Evolutionary conservation across 1,139 yeast genomes (phyloP).

Genomic region (Debaryomyces sp.): DNA sequence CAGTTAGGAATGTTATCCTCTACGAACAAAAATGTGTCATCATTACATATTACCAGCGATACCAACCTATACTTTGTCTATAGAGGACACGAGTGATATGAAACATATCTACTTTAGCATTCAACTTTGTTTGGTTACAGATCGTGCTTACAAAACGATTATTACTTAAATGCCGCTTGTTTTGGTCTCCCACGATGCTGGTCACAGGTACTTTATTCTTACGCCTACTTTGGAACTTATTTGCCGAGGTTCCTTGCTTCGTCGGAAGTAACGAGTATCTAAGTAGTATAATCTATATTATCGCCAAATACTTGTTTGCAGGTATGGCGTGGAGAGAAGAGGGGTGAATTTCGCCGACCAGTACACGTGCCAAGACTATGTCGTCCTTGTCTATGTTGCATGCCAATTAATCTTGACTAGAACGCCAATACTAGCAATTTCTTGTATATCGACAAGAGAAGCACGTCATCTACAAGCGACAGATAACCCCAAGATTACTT

Average conservation of each 20-base stretch:
- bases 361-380: slow-evolving; percentile 1
- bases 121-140: too few relatives aligned
- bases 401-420: background rate
- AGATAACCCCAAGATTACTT: background rate
- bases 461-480: background rate
- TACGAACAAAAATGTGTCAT: background rate
- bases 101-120: background rate
- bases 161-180: background rate
- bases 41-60: background rate
- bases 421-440: background rate
- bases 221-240: background rate
- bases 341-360: background rate
- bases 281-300: background rate
- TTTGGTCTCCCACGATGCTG: background rate
- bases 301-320: background rate
- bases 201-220: background rate
- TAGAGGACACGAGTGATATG: background rate
- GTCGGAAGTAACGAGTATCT: background rate
- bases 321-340: background rate
- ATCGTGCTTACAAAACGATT: background rate
- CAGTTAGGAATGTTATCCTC: background rate
- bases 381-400: background rate
- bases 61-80: background rate
- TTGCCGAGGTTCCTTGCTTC: background rate
- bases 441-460: background rate